Base-by-base conservation (phyloP, 805 yeast species). In the Lachancea nothofagi region DNA sequence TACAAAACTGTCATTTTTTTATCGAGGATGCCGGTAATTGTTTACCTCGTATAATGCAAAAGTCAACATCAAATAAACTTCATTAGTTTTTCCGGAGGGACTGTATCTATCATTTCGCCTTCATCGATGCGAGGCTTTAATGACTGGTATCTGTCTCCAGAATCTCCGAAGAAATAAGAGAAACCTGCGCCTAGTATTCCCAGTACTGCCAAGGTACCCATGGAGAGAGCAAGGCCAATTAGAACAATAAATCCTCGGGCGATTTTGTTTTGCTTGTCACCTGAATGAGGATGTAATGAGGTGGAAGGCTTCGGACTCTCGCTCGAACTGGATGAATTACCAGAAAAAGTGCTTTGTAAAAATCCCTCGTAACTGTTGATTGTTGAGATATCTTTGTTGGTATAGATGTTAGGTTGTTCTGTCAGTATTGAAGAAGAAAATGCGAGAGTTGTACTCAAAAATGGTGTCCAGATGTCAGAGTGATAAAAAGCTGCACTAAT, bases 221-320 rank as follows among this genome's bases (percentile, higher is more conserved):
- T 49, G 0, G 90, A 77, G 40, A 80, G 65, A 0, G 88, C 93
- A 29, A 80, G 67, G 0, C 83, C 77, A 31, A 83, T 73, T 21
- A 84, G 71, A 3, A 80, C 87, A 21, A 83, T 79, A 50, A 72
- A 80, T 0, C 93, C 89, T 15, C 75, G 59, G 22, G 59, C 62
- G 43, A 59, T 57, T 44, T 61, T 56, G 23, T 54, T 23, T 15
- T 51, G 23, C 31, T 38, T 41, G 37, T 9, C 29, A 6, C 36
- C 15, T 13, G 19, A 31, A 7, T 53, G 6, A 1, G 54, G 36
- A 4, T 50, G 21, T 2, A 59, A 8, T 1, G 50, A 37, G 6
- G 58, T 29, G 14, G 61, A n/a, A 10, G 49, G 31, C 21, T 48
- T 19, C 1, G 55, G 32, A 5, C 43, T 24, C 7, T 56, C 19